Conservation (phyloP, 2,329 filamentous ascomycete genomes). For the Penicillium psychrosexuale region DNA sequence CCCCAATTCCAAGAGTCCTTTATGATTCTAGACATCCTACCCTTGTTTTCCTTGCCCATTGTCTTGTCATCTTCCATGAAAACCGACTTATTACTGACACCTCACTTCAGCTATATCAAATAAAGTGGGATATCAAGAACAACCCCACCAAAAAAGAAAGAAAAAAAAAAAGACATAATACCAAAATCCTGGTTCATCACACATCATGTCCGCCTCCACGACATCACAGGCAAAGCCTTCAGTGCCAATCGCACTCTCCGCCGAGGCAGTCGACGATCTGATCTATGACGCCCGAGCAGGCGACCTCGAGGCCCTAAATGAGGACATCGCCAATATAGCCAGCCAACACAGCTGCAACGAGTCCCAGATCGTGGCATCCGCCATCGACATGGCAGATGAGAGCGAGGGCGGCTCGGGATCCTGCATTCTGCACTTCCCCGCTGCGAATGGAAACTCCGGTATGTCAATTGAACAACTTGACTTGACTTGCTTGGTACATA, state of each 20-base stretch:
- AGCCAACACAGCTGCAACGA: constrained; percentile 58
- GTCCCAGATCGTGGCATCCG: constrained; percentile 65
- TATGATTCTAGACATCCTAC: not conserved
- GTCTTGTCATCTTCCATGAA: not conserved
- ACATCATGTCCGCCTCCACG: constrained; percentile 14
- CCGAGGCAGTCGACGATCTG: constrained; percentile 86
- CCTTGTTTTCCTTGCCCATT: not conserved
- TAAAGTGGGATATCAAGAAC: constrained; percentile 5
- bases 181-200: not conserved
- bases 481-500: not conserved
- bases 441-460: constrained; percentile 85
- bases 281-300: constrained; percentile 81
- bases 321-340: constrained; percentile 58
- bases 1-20: not conserved
- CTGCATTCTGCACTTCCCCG: constrained; percentile 76
- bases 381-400: constrained; percentile 70
- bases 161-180: constrained; percentile 9
- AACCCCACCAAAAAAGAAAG: constrained; percentile 4
- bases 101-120: not conserved
- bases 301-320: constrained; percentile 66
- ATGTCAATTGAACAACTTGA: constrained; percentile 28
- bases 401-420: constrained; percentile 58
- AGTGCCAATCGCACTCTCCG: constrained; percentile 50
- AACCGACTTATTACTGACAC: not conserved
- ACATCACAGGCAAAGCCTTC: constrained; percentile 18